These are phyloP conservation scores for Ilyonectria robusta DNA, from an alignment of 2,329 filamentous ascomycete genomes.

Conservation along the genomic window DNA sequence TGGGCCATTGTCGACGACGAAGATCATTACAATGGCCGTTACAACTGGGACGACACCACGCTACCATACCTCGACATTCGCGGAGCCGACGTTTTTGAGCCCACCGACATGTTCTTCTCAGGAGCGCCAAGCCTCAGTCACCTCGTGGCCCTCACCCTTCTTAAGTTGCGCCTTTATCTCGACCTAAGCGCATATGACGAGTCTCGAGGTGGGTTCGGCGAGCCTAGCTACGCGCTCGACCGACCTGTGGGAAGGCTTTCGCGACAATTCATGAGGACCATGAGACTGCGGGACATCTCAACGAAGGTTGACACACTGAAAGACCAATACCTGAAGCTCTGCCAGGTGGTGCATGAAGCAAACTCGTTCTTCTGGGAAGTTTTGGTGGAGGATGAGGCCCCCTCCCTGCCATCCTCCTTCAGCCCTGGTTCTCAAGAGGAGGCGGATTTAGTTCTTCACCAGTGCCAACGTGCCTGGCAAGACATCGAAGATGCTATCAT, in stretches of 20 bases:
- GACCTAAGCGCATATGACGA: slow-evolving; percentile 6
- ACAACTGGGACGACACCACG: background rate
- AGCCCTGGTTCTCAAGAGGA: slow-evolving; percentile 24
- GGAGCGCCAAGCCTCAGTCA: slow-evolving; percentile 14
- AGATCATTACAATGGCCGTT: background rate
- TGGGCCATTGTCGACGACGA: background rate
- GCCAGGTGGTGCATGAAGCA: slow-evolving; percentile 1
- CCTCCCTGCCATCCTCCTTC: background rate
- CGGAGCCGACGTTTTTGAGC: slow-evolving; percentile 2
- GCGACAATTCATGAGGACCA: too few species aligned
- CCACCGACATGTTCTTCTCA: slow-evolving; percentile 7
- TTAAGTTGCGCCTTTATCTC: slow-evolving; percentile 28
- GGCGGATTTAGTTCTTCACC: slow-evolving; percentile 15
- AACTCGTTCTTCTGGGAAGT: slow-evolving; percentile 27
- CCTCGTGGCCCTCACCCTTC: slow-evolving; percentile 30
- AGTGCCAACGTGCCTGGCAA: slow-evolving; percentile 24
- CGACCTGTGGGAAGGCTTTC: too few species aligned
- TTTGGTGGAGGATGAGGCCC: slow-evolving; percentile 7
- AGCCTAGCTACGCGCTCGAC: too few species aligned
- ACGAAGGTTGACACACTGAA: background rate
- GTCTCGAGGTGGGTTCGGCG: too few species aligned
- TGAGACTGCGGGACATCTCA: background rate
- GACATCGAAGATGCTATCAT: slow-evolving; percentile 15
- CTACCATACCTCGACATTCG: slow-evolving; percentile 1
- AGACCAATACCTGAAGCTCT: slow-evolving; percentile 21